These are phyloP conservation scores for Periconia sp. DNA, from an alignment of 2,329 filamentous ascomycete genomes.

Conservation along the genomic window DNA sequence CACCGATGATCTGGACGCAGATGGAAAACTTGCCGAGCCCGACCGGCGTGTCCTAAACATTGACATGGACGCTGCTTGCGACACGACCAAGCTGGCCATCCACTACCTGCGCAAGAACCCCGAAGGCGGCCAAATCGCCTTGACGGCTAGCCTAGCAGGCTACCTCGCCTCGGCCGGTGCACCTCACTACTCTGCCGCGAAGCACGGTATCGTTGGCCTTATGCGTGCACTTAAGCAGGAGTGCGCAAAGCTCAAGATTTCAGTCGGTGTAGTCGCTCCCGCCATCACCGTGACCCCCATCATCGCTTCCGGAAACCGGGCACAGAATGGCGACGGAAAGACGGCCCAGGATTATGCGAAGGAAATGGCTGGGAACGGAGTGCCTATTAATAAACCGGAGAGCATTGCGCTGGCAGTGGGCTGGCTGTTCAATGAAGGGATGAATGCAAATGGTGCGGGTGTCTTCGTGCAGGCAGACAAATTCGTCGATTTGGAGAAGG, in stretches of 20 bases:
- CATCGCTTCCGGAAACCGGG: constrained; percentile 39
- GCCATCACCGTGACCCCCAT: constrained; percentile 58
- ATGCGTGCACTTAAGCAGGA: constrained; percentile 58
- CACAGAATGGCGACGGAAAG: constrained; percentile 23
- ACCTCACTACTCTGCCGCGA: constrained; percentile 57
- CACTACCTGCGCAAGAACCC: constrained; percentile 53
- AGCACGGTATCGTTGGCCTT: constrained; percentile 58
- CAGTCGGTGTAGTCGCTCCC: constrained; percentile 55
- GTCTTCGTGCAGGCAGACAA: constrained; percentile 53
- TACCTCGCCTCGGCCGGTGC: constrained; percentile 57
- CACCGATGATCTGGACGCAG: constrained; percentile 49
- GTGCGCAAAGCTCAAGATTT: constrained; percentile 52
- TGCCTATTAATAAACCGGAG: constrained; percentile 56
- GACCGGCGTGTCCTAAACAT: constrained; percentile 53
- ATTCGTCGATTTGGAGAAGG: constrained; percentile 53
- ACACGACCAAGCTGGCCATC: constrained; percentile 56
- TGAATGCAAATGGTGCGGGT: constrained; percentile 53
- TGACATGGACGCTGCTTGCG: constrained; percentile 54
- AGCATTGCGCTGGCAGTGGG: constrained; percentile 53
- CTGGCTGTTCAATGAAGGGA: constrained; percentile 52
- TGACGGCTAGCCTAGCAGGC: constrained; percentile 57
- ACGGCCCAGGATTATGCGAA: constrained; percentile 49
- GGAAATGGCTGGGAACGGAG: constrained; percentile 51
- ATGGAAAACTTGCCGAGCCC: constrained; percentile 53
- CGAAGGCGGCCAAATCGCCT: constrained; percentile 52